These are phyloP conservation scores for Rostrohypoxylon terebratum DNA, from an alignment of 495 filamentous ascomycete genomes.

Conservation along the genomic window DNA sequence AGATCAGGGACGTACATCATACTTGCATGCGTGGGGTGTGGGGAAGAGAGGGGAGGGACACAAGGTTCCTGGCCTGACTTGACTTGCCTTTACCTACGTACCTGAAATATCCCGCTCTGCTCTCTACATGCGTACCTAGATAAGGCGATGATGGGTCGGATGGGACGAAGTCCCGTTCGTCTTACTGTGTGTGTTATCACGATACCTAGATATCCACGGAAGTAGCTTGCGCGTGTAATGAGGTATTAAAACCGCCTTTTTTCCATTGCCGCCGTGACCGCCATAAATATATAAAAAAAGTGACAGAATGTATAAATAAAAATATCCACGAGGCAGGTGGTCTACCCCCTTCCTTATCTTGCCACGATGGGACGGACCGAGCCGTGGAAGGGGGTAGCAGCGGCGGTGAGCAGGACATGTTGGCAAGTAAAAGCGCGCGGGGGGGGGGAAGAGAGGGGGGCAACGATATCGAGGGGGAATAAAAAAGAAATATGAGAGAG, in stretches of 20 bases:
- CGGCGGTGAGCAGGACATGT: constrained; percentile 1
- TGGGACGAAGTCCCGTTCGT: constrained; percentile 3
- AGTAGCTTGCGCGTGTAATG: background rate
- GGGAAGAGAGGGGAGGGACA: constrained; percentile 5
- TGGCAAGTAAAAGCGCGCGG: background rate
- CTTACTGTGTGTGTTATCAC: constrained; percentile 1
- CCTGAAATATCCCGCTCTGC: background rate
- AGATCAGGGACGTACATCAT: constrained; percentile 34
- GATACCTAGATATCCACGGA: background rate
- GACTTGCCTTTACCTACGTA: constrained; percentile 3
- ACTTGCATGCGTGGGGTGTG: constrained; percentile 38
- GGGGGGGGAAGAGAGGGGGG: background rate
- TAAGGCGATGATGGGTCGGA: background rate
- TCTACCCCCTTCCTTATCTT: constrained; percentile 35
- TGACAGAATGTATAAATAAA: background rate
- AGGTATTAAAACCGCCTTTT: constrained; percentile 11
- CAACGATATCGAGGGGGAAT: background rate
- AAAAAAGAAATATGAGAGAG: background rate
- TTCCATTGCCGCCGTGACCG: constrained; percentile 36
- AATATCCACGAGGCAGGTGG: constrained; percentile 25
- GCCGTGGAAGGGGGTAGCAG: constrained; percentile 16
- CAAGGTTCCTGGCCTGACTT: constrained; percentile 6
- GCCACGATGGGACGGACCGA: constrained; percentile 36
- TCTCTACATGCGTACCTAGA: too few relatives aligned
- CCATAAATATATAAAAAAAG: background rate